Evolutionary conservation across 331 rosid genomes (phyloP).

Genomic region (Rhamnella rubrinervis): DNA sequence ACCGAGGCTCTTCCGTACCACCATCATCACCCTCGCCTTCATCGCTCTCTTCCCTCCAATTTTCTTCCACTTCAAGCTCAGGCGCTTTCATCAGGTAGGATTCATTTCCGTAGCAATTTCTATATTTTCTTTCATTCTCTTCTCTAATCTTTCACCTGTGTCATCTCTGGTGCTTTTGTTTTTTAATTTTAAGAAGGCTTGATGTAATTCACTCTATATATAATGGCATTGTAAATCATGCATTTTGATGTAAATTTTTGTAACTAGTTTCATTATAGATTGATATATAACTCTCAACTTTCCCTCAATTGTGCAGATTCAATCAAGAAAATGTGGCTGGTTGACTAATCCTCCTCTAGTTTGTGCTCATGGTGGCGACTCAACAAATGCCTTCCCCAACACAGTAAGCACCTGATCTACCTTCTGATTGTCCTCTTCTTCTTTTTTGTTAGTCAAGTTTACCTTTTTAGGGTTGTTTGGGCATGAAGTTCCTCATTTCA

Average conservation of each 20-base stretch:
- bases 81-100: constrained; percentile 47
- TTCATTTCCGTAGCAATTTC: neutral
- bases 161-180: neutral
- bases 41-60: constrained; percentile 68
- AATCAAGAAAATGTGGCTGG: constrained; percentile 60
- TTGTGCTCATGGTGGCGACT: constrained; percentile 97
- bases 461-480: neutral
- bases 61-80: constrained; percentile 72
- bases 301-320: constrained; percentile 40
- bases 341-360: constrained; percentile 68
- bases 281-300: neutral
- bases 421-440: too few species aligned
- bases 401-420: constrained; percentile 37
- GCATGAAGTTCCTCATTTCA: too few species aligned
- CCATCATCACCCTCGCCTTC: constrained; percentile 42
- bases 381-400: constrained; percentile 71
- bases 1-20: constrained; percentile 33
- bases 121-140: neutral
- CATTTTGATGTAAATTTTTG: neutral
- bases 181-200: too few species aligned
- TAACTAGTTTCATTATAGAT: neutral
- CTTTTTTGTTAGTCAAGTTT: neutral
- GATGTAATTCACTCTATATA: neutral
- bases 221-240: neutral
- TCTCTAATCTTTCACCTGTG: neutral